Percentiles rank a stretch among this genome's conserved stretches.
phyloP scores from a whole-genome alignment of 306 rosid species.

The Gastrolobium villosum region DNA sequence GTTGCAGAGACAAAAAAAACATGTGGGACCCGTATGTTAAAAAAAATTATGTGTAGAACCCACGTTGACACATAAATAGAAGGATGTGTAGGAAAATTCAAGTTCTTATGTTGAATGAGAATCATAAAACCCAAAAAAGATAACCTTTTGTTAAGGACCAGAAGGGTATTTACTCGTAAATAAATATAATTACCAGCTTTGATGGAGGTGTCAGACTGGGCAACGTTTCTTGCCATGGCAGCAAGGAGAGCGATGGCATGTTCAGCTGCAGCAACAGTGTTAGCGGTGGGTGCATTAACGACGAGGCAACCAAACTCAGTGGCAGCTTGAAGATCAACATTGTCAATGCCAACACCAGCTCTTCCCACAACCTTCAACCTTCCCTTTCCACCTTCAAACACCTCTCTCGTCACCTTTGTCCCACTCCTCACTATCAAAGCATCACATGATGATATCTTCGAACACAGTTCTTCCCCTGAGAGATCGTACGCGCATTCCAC shows the following conservation, averaged over 20 bases:
- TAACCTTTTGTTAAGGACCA: too few relatives aligned
- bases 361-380: conserved; percentile 80
- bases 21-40: too few relatives aligned
- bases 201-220: conserved; percentile 76
- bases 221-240: conserved; percentile 76
- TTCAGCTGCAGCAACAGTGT: conserved; percentile 78
- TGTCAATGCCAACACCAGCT: conserved; percentile 86
- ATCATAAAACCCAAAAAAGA: too few relatives aligned
- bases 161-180: too few relatives aligned
- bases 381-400: conserved; percentile 68
- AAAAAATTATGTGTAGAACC: too few relatives aligned
- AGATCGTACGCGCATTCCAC: conserved; percentile 68
- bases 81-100: too few relatives aligned
- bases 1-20: too few relatives aligned
- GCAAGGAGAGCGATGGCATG: conserved; percentile 72
- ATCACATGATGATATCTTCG: conserved; percentile 67
- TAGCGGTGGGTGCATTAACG: conserved; percentile 81
- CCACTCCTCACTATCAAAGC: conserved; percentile 78
- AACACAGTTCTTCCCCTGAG: conserved; percentile 61
- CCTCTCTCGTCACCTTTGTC: conserved; percentile 67
- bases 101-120: too few relatives aligned
- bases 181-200: conserved; percentile 59
- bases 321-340: conserved; percentile 80
- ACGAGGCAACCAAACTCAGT: conserved; percentile 77
- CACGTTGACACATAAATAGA: too few relatives aligned